Evolutionary conservation across 495 filamentous ascomycete species (phyloP), one percentile per base, ranked within the genome.

Genomic region (Oidiodendron maius): DNA sequence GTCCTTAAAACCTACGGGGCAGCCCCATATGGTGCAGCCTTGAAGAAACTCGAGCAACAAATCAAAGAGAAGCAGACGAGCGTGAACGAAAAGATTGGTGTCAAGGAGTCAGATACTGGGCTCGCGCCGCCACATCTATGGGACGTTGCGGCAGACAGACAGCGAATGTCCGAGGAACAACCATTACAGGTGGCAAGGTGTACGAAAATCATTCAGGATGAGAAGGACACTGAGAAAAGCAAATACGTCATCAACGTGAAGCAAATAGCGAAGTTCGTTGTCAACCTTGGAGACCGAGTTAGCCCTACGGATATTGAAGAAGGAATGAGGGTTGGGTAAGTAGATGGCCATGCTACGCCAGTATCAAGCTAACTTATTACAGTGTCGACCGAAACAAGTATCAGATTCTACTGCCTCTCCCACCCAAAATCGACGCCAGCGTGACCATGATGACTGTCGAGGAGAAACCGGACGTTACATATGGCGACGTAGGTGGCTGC

Each of bases 221-320:
- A 95, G 64, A 93, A 95, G 71, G 91, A 98, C 71, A 71, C 84
- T 24, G 89, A 95, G 57, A 98, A 98, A 80, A 93, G 86, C 80
- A 97, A 97, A 83, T 98, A 98, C 75, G 91, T 98, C 61, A 98
- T 98, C 78, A 98, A 97, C 68, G 93, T 98, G 56, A 98, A 98
- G 71, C 93, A 98, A 66, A 97, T 98, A 53, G 93, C 93, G 64
- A 98, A 98, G 70, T 98, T 98, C 60, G 93, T 98, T 38, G 93
- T 98, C 61, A 95, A 97, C 69, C 80, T 98, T 43, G 93, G 93
- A 55, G 93, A 98, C 65, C 84, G 94, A 40, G 91, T 98, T 51
- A 91, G 85, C 65, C 94, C 93, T 34, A 96, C 91, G 60, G 93
- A 98, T 82, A 97, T 98, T 61, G 93, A 98, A 61, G 93, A 98